Evolutionary conservation across 352 stramenopile species (phyloP), one percentile per base, ranked within the genome.

Genomic region (Globisporangium sylvaticum): DNA sequence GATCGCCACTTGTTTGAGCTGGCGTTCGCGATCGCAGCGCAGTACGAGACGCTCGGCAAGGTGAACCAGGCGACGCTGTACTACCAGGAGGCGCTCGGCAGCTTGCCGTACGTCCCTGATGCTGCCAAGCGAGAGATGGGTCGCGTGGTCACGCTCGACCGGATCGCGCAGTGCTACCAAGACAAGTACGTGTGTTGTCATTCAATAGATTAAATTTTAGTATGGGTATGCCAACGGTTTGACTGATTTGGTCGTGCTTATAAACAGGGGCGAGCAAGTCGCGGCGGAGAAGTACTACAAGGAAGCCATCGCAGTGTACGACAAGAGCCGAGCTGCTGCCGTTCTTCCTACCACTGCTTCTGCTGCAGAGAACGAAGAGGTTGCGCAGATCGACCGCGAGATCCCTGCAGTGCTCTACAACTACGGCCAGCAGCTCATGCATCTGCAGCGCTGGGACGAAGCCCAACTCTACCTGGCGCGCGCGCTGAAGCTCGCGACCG

Each of bases 1-100:
- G 86, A 94, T 68, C 81, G 79, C 0, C 86, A 92, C 59, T 76
- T 92, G 74, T 91, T 92, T 54, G 83, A 91, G 68, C 58, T 94
- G 15, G 82, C 84, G 24, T 92, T 94, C 46, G 67, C 79, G 10
- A 89, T 94, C 34, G 84, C 86, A 22, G 84, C 86, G 27, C 86
- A 92, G 71, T 91, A 88, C 64, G 84, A 92, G 62, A 72, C 80
- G 20, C 62, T 92, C 29, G 71, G 62, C 14, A 78, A 78, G 34
- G 65, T 66, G 6, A 65, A 65, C 2, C 71, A 74, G 44, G 84
- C 86, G 12, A 88, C 76, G 14, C 79, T 75, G 44, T 92, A 86
- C 66, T 94, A 94, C 60, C 72, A 90, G 10, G 84, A 92, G 9
- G 84, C 86, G 3, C 57, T 94, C 29, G 71, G 80, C 12, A 77